Percentiles rank a stretch among this genome's conserved stretches.
Conservation (phyloP, 441 rosid genomes). For the Kokia cookei region DNA sequence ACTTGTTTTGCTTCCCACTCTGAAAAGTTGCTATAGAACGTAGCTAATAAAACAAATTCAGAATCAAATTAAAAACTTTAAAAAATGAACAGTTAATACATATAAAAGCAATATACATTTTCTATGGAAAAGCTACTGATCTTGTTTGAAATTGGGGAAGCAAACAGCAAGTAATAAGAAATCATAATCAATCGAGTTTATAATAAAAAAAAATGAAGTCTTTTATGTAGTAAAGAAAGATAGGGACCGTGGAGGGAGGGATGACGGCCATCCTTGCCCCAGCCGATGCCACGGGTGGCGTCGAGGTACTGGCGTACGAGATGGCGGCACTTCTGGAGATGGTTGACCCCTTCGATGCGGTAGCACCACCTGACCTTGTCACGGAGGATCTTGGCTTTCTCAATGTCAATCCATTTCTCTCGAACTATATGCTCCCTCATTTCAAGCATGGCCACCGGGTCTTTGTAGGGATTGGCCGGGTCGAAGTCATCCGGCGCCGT, state of each 20-base stretch:
- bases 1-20: not conserved
- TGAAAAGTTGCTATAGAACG: not conserved
- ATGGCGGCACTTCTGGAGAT: conserved; percentile 93
- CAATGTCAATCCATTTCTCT: conserved; percentile 97
- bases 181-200: not conserved
- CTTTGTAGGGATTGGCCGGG: conserved; percentile 76
- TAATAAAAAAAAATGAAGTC: not conserved
- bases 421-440: conserved; percentile 93
- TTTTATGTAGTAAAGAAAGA: not conserved
- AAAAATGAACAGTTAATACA: not conserved
- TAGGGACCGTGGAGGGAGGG: conserved; percentile 72
- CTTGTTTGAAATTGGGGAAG: not conserved
- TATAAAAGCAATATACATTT: not conserved
- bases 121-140: too few species aligned
- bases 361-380: conserved; percentile 92
- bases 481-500: conserved; percentile 95
- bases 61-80: not conserved
- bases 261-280: conserved; percentile 98
- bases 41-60: not conserved
- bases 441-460: conserved; percentile 94
- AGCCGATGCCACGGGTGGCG: conserved; percentile 92
- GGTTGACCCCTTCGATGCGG: conserved; percentile 93
- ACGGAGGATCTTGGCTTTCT: conserved; percentile 92
- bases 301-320: conserved; percentile 89
- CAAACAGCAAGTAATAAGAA: not conserved